Base-by-base conservation (phyloP, 331 rosid species). In the Quercus tomentella region DNA sequence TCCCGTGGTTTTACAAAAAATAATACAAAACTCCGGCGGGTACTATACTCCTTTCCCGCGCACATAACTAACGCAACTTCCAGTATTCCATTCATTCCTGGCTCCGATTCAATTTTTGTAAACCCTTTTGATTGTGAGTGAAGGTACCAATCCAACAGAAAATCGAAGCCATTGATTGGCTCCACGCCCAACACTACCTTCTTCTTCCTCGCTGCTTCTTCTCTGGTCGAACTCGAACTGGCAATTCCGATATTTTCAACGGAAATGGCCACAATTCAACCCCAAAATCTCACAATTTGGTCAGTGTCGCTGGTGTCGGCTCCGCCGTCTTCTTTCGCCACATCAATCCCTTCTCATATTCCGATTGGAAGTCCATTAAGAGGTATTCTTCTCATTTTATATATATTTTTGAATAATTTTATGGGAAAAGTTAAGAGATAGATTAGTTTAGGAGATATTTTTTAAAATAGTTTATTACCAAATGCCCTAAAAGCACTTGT, bases 161-260 rank as follows among this genome's bases (percentile, higher is more conserved):
- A 21, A 84, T 95, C 72, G 92, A 91, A 51, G 95, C 94, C 31
- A 88, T 95, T 74, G 92, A 92, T 82, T 92, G 98, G 97, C 90
- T 95, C 0, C 90, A 89, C 77, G 87, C 94, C 0, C 99, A 95
- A 72, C 72, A 73, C 79, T 84, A 90, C 12, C 45, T 84, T 74
- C 87, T 88, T 60, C 94, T 88, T 83, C 97, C 99, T 9, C 89
- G 97, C 25, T 91, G 91, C 74, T 93, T 78, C 81, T 95, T 93
- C 89, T 93, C 94, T 4, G 83, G 92, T 25, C 87, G 92, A 81
- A 77, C 75, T 78, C 74, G 70, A 60, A 23, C 82, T 4, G 67
- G 22, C 12, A 18, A 23, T 21, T 81, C 76, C 71, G 63, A 54
- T 68, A 51, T 55, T 21, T 74, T 73, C 61, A 72, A 66, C 58